A percentile compares a stretch with the other conserved stretches of the same genome.
phyloP scores from a whole-genome alignment of 2,329 filamentous ascomycete species.

The Myriosclerotinia scirpicola region DNA sequence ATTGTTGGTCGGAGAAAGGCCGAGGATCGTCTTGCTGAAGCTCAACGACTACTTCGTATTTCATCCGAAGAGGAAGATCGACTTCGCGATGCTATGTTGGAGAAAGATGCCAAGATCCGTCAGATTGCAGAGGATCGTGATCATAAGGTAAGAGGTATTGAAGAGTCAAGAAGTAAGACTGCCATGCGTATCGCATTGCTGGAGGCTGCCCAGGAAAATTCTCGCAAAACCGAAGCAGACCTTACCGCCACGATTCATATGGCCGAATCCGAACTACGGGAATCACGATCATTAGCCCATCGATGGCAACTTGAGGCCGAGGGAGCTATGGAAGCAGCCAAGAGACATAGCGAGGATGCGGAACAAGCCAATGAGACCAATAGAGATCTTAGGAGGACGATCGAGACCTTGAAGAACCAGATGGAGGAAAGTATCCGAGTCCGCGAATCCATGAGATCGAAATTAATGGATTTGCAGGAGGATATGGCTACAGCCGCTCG shows the following conservation, averaged over 20 bases:
- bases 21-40: conserved; percentile 70
- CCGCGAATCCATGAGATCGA: conserved; percentile 78
- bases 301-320: conserved; percentile 64
- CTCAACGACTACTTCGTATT: conserved; percentile 67
- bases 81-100: conserved; percentile 65
- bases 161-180: conserved; percentile 55
- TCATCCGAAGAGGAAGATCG: conserved; percentile 72
- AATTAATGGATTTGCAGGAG: conserved; percentile 81
- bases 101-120: conserved; percentile 67
- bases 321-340: conserved; percentile 61
- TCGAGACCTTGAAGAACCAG: conserved; percentile 73
- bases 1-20: conserved; percentile 61
- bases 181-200: conserved; percentile 65
- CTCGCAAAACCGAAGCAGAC: conserved; percentile 55
- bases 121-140: conserved; percentile 68
- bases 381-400: conserved; percentile 70
- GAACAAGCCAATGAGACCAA: conserved; percentile 60
- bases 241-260: conserved; percentile 55
- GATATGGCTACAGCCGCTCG: conserved; percentile 79
- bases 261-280: conserved; percentile 56
- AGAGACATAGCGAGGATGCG: conserved; percentile 59
- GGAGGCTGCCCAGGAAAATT: conserved; percentile 63
- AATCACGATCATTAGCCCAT: conserved; percentile 56
- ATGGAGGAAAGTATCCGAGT: conserved; percentile 83
- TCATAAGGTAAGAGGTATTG: conserved; percentile 60